phyloP scores from a whole-genome alignment of 2,329 filamentous ascomycete species.

The Tolypocladium endophyticum region DNA sequence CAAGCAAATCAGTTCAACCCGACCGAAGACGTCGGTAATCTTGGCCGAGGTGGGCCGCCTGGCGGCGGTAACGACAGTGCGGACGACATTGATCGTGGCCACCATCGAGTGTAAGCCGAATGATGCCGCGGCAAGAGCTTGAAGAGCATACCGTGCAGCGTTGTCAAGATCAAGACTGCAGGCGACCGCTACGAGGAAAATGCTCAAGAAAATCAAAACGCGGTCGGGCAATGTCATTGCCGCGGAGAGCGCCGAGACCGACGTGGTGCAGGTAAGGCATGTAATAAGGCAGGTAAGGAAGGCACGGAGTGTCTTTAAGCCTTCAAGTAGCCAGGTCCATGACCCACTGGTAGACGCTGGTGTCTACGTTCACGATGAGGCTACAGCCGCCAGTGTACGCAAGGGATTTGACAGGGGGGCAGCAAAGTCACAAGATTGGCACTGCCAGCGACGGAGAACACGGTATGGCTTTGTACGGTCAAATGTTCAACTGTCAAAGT shows the following conservation, averaged over 20 bases:
- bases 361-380: background rate
- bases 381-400: background rate
- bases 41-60: slow-evolving; percentile 47
- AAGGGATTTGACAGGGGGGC: background rate
- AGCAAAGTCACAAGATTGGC: background rate
- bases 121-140: slow-evolving; percentile 40
- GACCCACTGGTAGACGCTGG: too few species aligned
- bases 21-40: slow-evolving; percentile 52
- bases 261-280: slow-evolving; percentile 44
- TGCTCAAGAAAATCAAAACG: slow-evolving; percentile 44
- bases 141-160: slow-evolving; percentile 43
- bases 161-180: slow-evolving; percentile 55
- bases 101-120: slow-evolving; percentile 43
- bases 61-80: slow-evolving; percentile 48
- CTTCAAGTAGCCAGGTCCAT: too few species aligned
- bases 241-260: slow-evolving; percentile 41
- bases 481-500: background rate
- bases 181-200: slow-evolving; percentile 53
- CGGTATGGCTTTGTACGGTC: too few species aligned
- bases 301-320: too few species aligned
- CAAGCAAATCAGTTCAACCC: slow-evolving; percentile 46
- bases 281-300: too few species aligned
- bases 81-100: slow-evolving; percentile 46
- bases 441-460: background rate
- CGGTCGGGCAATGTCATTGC: slow-evolving; percentile 43